phyloP scores from a whole-genome alignment of 2,329 filamentous ascomycete species.

The Scedosporium dehoogii region DNA sequence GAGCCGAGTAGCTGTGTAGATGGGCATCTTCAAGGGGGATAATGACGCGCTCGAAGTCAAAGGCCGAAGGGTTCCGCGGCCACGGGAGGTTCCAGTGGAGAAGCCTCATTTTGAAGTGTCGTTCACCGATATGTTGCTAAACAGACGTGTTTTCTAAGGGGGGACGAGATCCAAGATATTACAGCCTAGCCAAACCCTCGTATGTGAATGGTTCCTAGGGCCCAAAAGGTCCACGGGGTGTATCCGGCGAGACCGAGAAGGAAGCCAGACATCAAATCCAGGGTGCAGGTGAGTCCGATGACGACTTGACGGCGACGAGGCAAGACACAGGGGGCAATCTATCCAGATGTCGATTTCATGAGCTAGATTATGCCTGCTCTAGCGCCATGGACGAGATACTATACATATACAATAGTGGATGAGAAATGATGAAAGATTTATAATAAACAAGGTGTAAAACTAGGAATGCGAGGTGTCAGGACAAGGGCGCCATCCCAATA shows the following conservation, averaged over 20 bases:
- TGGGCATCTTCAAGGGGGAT: conserved; percentile 46
- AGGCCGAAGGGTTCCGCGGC: conserved; percentile 20
- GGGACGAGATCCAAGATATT: neutral
- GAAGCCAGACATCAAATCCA: neutral
- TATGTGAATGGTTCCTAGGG: neutral
- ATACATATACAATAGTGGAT: neutral
- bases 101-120: conserved; percentile 2
- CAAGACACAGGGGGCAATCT: neutral
- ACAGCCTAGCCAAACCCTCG: neutral
- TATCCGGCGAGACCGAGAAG: neutral
- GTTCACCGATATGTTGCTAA: neutral
- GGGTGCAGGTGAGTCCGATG: neutral
- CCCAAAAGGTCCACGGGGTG: neutral
- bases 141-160: neutral
- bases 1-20: conserved; percentile 42
- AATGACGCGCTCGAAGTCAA: conserved; percentile 35
- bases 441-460: neutral
- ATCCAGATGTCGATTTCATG: neutral
- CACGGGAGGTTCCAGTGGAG: conserved; percentile 4
- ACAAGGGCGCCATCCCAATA: neutral
- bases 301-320: neutral
- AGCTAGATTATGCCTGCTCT: neutral
- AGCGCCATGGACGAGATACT: neutral
- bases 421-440: neutral
- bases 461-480: neutral